Evolutionary conservation across 345 rosid genomes (phyloP).

Genomic region (Sonneratia caseolaris): DNA sequence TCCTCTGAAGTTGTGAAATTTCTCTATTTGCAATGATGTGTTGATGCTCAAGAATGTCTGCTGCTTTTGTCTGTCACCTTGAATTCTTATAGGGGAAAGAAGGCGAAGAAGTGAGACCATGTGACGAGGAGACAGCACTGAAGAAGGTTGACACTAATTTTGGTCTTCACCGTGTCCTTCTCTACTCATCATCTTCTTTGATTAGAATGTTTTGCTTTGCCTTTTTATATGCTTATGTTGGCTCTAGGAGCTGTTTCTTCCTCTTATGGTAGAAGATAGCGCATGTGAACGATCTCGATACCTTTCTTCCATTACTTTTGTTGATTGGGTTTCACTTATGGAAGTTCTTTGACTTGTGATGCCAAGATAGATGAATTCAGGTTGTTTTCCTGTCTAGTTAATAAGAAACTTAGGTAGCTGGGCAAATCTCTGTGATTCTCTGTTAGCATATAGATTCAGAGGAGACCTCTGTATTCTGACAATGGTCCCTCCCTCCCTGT

Average conservation of each 20-base stretch:
- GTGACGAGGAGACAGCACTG: background rate
- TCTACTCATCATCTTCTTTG: background rate
- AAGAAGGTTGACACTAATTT: background rate
- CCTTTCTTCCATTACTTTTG: background rate
- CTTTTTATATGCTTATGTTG: background rate
- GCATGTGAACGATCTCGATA: background rate
- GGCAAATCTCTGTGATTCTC: no score
- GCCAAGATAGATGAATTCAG: no score
- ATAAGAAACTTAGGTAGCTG: no score
- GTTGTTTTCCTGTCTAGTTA: no score
- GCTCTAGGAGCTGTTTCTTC: background rate
- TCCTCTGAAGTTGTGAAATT: background rate
- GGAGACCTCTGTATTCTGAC: no score
- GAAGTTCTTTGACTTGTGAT: no score
- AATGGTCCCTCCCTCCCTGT: no score
- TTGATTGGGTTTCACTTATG: background rate
- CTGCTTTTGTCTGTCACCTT: background rate
- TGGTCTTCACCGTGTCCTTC: slow-evolving; percentile 8
- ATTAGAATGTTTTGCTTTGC: slow-evolving; percentile 3
- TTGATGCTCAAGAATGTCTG: background rate
- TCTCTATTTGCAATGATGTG: background rate
- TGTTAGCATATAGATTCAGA: no score
- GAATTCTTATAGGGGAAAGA: slow-evolving; percentile 11
- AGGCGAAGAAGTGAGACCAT: slow-evolving; percentile 13
- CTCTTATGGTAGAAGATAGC: background rate